Base-by-base conservation (phyloP, 208 protist species). In the Lotmaria passim region DNA sequence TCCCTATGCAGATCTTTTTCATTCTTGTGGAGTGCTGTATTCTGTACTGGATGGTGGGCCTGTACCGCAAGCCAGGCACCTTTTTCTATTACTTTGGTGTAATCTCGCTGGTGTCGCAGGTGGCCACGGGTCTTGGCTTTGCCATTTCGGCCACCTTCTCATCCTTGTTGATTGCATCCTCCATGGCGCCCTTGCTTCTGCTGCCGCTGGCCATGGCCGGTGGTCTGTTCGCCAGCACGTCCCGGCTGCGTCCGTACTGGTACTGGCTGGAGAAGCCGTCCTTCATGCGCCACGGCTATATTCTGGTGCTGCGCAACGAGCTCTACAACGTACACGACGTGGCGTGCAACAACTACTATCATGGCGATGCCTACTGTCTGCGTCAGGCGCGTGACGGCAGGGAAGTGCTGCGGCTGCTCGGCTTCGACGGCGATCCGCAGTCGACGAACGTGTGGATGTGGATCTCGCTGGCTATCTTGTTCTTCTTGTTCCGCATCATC, bases 231-330 rank as follows among this genome's bases (percentile, higher is more conserved):
- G 89, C 86, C 23, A 90, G 62, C 65, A 88, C 83, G 24, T 62
- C 73, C 28, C 80, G 83, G 28, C 69, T 94, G 39, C 79, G 79
- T 4, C 86, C 85, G 33, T 91, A 94, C 75, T 94, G 86, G 82
- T 89, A 90, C 67, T 90, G 81, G 78, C 26, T 94, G 34, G 81
- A 94, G 69, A 91, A 92, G 61, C 78, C 63, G 11, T 90, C 83
- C 21, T 87, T 88, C 70, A 73, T 91, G 43, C 83, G 89, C 10
- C 76, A 94, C 28, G 74, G 74, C 11, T 90, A 76, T 60, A 89
- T 91, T 41, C 41, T 92, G 7, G 36, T 92, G 36, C 33, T 81
- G 48, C 74, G 80, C 17, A 91, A 92, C 71, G 84, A 94, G 71
- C 73, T 94, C 36, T 66, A 81, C 53, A 56, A 78, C 38, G 21